Evolutionary conservation across 1,284 basidiomycete genomes (phyloP), one percentile per base, ranked within the genome.

Genomic region (Athelia psychrophila): DNA sequence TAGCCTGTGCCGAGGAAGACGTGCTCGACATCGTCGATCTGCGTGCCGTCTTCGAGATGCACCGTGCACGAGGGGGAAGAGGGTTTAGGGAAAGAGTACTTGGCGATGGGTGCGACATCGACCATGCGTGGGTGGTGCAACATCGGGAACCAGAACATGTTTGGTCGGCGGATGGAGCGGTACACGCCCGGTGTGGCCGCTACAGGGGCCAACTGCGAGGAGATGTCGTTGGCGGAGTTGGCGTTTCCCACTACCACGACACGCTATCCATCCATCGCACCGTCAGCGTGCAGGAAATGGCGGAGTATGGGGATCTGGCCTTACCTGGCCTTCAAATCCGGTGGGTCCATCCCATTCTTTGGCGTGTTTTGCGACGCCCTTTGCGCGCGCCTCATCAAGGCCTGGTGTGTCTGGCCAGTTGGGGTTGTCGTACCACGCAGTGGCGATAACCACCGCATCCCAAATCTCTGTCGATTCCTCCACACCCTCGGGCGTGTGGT

Each of bases 191-290:
- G 76, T 2, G 60, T 53, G 36, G 60, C 51, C 1, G 67, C 69
- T 12, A 76, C 60, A 0, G 65, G 51, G 0, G 66, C 67, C 0
- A 78, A 65, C 42, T 77, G 74, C 1, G 73, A 67, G 2, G 74
- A 72, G 32, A 79, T 75, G 44, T 80, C 77, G 56, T 78, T 79
- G 22, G 70, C 66, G 0, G 76, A 78, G 48, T 78, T 76, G 13
- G 72, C 77, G 22, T 77, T 79, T 10, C 73, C 78, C 3, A 80
- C 61, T 13, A 80, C 67, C 0, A 77, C 62, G 25, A 70, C 65
- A 19, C 71, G 69, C 78, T 80, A 35, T 38, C 19, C 23, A 24
- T 15, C 23, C 15, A 44, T 23, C 4, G 19, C 27, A 30, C 27
- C 27, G 13, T 30, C 27, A 30, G 27, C 27, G 5, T 30, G 27